Conservation (phyloP, 164 flowering plant species). For the Macadamia tetraphylla region DNA sequence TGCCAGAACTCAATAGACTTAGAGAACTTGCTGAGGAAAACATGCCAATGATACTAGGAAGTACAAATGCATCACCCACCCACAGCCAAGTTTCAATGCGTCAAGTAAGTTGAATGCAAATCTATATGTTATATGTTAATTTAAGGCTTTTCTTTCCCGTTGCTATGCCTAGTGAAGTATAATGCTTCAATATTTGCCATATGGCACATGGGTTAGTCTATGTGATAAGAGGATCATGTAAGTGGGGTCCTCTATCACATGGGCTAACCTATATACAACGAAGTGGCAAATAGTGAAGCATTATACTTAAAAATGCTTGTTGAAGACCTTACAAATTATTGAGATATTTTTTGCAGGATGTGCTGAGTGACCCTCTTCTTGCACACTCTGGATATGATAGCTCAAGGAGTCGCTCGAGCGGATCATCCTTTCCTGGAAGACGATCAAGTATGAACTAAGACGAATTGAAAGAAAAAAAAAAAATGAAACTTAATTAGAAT, state of each 20-base stretch:
- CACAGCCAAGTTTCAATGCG: no score
- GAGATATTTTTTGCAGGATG: constrained; percentile 23
- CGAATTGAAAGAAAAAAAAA: not conserved
- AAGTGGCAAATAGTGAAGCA: no score
- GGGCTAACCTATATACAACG: no score
- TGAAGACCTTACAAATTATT: not conserved
- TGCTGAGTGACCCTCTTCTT: constrained; percentile 20
- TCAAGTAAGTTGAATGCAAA: no score
- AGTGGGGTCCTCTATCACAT: no score
- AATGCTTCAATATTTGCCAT: no score
- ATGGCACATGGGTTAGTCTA: no score
- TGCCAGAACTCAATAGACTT: constrained; percentile 56
- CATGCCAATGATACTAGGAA: constrained; percentile 19
- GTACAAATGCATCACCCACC: no score
- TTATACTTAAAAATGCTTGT: not conserved
- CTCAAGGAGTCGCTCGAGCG: constrained; percentile 29
- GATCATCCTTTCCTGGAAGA: constrained; percentile 19
- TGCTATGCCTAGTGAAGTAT: no score
- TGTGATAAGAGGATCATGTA: no score
- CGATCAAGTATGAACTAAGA: constrained; percentile 12
- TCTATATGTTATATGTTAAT: no score
- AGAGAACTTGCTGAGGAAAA: constrained; percentile 45
- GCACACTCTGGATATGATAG: constrained; percentile 23
- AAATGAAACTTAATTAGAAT: not conserved
- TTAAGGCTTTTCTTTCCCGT: no score